These are phyloP conservation scores for Neoboletus brunneissimus DNA, from an alignment of 768 basidiomycete species.

Conservation along the genomic window DNA sequence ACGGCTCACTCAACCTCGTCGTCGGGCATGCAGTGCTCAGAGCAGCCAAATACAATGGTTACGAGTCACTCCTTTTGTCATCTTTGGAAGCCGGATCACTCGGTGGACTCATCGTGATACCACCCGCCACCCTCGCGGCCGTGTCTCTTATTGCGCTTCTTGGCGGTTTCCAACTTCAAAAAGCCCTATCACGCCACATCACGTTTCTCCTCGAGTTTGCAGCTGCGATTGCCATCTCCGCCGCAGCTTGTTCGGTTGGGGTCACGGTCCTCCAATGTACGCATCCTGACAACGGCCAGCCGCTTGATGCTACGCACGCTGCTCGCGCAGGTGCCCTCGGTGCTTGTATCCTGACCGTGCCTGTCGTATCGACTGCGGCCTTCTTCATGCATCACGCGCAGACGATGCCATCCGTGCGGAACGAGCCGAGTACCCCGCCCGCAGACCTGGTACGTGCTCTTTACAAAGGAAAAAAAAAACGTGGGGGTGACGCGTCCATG, in stretches of 20 bases:
- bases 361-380: conserved; percentile 6
- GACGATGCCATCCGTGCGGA: conserved; percentile 1
- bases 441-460: no score
- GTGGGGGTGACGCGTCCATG: no score
- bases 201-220: conserved; percentile 11
- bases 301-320: conserved; percentile 10
- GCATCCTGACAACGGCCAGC: neutral
- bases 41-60: conserved; percentile 8
- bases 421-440: neutral
- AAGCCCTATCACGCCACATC: neutral
- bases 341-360: conserved; percentile 4
- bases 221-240: conserved; percentile 3
- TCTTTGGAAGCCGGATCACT: conserved; percentile 14
- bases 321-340: conserved; percentile 17
- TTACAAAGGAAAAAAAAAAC: no score
- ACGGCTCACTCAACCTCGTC: conserved; percentile 9
- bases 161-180: neutral
- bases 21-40: conserved; percentile 15
- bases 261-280: neutral
- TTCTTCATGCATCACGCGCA: conserved; percentile 3
- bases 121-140: conserved; percentile 4
- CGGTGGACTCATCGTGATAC: conserved; percentile 13
- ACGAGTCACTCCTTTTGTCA: conserved; percentile 4
- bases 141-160: conserved; percentile 3
- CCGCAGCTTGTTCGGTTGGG: conserved; percentile 15